Percentiles rank a stretch among this genome's conserved stretches.
Conservation (phyloP, 148 eudicot genomes). For the Chenopodium suecicum region DNA sequence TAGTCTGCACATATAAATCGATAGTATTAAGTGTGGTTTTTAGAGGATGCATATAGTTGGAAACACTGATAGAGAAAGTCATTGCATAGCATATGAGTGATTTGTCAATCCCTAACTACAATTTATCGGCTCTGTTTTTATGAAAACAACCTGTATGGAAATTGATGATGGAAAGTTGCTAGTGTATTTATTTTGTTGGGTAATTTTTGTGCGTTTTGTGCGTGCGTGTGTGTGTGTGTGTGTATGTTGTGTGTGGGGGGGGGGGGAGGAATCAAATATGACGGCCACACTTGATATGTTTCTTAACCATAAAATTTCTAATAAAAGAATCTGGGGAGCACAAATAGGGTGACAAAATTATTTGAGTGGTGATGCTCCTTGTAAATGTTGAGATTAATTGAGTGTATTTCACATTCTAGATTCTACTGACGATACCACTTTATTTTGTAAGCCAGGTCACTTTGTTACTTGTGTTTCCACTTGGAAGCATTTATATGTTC, state of each 20-base stretch:
- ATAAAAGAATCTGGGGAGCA: background rate
- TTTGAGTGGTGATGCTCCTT: background rate
- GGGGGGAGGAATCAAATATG: too few species aligned
- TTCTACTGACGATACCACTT: background rate
- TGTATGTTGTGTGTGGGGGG: too few species aligned
- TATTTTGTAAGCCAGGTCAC: background rate
- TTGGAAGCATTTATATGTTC: background rate
- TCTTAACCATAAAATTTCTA: background rate
- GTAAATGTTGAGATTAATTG: background rate
- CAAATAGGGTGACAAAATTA: background rate
- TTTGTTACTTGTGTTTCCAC: background rate
- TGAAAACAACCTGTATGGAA: background rate
- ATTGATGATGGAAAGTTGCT: background rate
- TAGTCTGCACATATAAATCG: too few species aligned
- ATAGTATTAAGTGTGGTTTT: too few species aligned
- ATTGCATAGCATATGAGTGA: background rate
- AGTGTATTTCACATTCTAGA: background rate
- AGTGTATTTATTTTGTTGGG: background rate
- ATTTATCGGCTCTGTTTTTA: too few species aligned
- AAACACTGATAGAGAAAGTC: background rate
- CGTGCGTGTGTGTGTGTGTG: too few species aligned
- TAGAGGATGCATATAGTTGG: too few species aligned
- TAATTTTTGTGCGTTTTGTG: too few species aligned
- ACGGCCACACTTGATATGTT: too few species aligned
- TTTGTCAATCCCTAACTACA: background rate